Evolutionary conservation across 768 basidiomycete genomes (phyloP), one percentile per base, ranked within the genome.

Genomic region (Phylloporus rhodoxanthus): DNA sequence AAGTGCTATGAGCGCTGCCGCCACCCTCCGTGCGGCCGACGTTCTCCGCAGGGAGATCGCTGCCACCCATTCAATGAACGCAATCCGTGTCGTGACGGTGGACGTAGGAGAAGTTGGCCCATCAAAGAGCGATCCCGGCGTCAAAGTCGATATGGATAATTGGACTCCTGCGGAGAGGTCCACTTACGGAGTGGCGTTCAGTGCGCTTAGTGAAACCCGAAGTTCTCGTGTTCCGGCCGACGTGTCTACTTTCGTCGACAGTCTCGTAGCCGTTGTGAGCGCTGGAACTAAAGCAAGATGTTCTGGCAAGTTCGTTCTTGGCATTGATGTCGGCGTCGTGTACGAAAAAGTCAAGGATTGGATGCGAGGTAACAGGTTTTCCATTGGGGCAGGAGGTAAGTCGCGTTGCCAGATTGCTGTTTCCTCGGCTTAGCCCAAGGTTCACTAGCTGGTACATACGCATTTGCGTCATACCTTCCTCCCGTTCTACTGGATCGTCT

Each of bases 351-450:
- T 80, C 21, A 71, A 72, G 48, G 76, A 81, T 54, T 81, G 80
- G 75, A 57, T 84, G 23, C 74, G 77, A 28, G 87, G 88, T 2
- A 79, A 87, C 47, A 68, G 86, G 32, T 79, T 87, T 59, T 77
- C 81, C 17, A 69, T 91, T 48, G 90, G 90, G 50, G 84, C 90
- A 44, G 90, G 89, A 66, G 87, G 88, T 91, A 60, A 58, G 78
- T 68, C 17, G 0, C 21, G 19, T 46, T 41, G 26, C 28, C 21
- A 33, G 21, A 25, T 15, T 34, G 26, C 39, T 29, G 42, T 42
- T 53, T 20, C 10, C n/a, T 44, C 36, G 40, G 8, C 41, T 44
- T 36, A 52, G 56, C 21, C 23, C 37, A 49, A 63, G 10, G 17
- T 57, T 45, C 54, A 40, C n/a, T 57, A 87, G 89, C 87, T 5